Evolutionary conservation across 345 rosid genomes (phyloP).

Genomic region (Barbarea vulgaris): DNA sequence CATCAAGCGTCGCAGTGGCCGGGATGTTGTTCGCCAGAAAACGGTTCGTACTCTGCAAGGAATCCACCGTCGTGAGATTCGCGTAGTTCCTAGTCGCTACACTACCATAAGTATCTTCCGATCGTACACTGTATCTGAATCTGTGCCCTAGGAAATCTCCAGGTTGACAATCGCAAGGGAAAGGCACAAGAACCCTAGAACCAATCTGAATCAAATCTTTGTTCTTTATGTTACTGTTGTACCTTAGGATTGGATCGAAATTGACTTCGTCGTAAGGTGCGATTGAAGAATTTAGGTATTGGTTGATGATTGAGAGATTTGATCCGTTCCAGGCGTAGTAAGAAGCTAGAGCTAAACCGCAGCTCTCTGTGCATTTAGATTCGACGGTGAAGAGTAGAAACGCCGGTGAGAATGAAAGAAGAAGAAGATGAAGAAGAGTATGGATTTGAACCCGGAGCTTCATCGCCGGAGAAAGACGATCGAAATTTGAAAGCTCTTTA

Average conservation of each 20-base stretch:
- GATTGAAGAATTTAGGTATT: conserved; percentile 31
- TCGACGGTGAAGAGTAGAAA: conserved; percentile 38
- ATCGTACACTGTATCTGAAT: conserved; percentile 40
- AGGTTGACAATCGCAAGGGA: conserved; percentile 65
- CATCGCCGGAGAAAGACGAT: conserved; percentile 13
- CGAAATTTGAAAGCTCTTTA: neutral
- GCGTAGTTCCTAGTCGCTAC: conserved; percentile 47
- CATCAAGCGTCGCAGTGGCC: conserved; percentile 44
- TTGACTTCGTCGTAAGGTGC: conserved; percentile 11
- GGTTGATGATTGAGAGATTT: conserved; percentile 52
- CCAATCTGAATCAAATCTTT: conserved; percentile 42
- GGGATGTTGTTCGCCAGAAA: conserved; percentile 48
- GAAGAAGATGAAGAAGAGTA: conserved; percentile 6
- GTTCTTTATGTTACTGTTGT: conserved; percentile 44
- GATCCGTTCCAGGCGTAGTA: conserved; percentile 54
- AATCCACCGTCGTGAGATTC: conserved; percentile 49
- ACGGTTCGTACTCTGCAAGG: conserved; percentile 42
- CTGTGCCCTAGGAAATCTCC: conserved; percentile 53
- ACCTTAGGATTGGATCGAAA: conserved; percentile 39
- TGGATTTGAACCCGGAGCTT: neutral
- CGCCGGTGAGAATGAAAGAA: conserved; percentile 4
- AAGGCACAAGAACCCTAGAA: conserved; percentile 59
- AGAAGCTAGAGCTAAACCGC: conserved; percentile 41
- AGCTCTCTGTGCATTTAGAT: conserved; percentile 47
- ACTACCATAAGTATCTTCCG: conserved; percentile 36